These are phyloP conservation scores for Conticribra guillardii DNA, from an alignment of 108 stramenopile genomes.

Conservation along the genomic window DNA sequence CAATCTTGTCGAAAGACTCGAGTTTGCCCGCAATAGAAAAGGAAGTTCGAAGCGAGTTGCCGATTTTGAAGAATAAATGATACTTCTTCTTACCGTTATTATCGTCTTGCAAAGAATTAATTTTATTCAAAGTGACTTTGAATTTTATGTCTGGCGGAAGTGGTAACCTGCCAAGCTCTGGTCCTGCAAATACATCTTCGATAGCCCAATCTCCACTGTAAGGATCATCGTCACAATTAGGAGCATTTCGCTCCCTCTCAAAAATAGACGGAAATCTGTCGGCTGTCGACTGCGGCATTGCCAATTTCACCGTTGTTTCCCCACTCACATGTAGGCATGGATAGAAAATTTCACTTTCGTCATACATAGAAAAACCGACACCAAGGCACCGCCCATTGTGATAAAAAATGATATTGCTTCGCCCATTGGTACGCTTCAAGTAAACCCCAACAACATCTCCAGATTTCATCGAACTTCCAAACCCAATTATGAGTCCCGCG, in stretches of 20 bases:
- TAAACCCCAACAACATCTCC: constrained; percentile 50
- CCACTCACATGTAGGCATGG: constrained; percentile 57
- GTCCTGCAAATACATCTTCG: constrained; percentile 17
- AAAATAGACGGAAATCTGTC: constrained; percentile 2
- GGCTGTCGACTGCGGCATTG: background rate
- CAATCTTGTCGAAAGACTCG: constrained; percentile 30
- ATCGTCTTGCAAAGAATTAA: too few relatives aligned
- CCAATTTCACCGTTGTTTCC: constrained; percentile 20
- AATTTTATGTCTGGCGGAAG: constrained; percentile 4
- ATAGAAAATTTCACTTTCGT: constrained; percentile 7
- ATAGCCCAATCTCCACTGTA: constrained; percentile 39
- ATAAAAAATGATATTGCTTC: constrained; percentile 43
- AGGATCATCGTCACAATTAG: background rate
- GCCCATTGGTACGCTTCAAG: background rate
- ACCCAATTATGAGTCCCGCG: constrained; percentile 51
- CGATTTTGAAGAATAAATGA: constrained; percentile 12
- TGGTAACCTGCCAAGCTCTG: constrained; percentile 22
- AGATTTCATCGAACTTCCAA: constrained; percentile 33
- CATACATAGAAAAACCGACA: constrained; percentile 42
- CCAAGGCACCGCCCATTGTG: constrained; percentile 56
- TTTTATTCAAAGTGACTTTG: constrained; percentile 13
- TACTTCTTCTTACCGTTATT: constrained; percentile 8
- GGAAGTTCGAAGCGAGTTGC: constrained; percentile 19
- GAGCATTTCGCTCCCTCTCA: constrained; percentile 3
- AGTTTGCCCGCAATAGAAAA: constrained; percentile 14